Evolutionary conservation across 495 filamentous ascomycete species (phyloP).

Genomic region (Stereocaulon alpinum): DNA sequence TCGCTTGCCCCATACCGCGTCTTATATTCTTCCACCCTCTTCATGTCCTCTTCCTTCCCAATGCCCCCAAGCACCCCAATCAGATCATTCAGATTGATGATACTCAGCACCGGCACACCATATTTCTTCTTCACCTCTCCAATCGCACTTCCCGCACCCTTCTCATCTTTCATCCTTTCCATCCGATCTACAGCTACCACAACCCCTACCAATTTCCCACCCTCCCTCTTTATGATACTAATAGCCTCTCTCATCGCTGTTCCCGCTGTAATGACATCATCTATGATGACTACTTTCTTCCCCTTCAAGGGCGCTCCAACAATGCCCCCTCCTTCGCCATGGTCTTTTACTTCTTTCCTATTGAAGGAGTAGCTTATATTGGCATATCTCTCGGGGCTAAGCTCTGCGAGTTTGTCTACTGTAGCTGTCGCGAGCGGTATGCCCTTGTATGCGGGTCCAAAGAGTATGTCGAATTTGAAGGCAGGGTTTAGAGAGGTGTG

Average conservation of each 20-base stretch:
- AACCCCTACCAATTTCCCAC: conserved; percentile 73
- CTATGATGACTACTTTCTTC: conserved; percentile 78
- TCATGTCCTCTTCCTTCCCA: conserved; percentile 50
- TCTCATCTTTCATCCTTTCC: conserved; percentile 58
- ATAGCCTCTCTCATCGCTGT: conserved; percentile 89
- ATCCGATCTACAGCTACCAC: conserved; percentile 79
- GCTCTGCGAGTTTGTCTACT: conserved; percentile 53
- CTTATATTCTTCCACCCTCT: conserved; percentile 67
- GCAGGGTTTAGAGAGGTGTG: conserved; percentile 31
- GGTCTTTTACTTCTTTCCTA: conserved; percentile 88
- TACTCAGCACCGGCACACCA: conserved; percentile 38
- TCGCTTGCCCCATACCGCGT: conserved; percentile 46
- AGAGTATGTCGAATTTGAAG: conserved; percentile 31
- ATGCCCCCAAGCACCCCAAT: conserved; percentile 47
- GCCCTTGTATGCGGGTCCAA: conserved; percentile 90
- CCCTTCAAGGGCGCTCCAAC: conserved; percentile 76
- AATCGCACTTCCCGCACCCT: conserved; percentile 54
- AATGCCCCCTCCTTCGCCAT: conserved; percentile 87
- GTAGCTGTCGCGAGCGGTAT: conserved; percentile 75
- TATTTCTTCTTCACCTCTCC: conserved; percentile 65
- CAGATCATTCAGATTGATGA: conserved; percentile 61
- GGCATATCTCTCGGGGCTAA: conserved; percentile 45
- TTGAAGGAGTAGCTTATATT: conserved; percentile 77
- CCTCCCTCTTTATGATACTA: conserved; percentile 66
- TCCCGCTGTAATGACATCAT: conserved; percentile 93